phyloP scores from a whole-genome alignment of 208 protist species.

The Leishmania tarentolae region DNA sequence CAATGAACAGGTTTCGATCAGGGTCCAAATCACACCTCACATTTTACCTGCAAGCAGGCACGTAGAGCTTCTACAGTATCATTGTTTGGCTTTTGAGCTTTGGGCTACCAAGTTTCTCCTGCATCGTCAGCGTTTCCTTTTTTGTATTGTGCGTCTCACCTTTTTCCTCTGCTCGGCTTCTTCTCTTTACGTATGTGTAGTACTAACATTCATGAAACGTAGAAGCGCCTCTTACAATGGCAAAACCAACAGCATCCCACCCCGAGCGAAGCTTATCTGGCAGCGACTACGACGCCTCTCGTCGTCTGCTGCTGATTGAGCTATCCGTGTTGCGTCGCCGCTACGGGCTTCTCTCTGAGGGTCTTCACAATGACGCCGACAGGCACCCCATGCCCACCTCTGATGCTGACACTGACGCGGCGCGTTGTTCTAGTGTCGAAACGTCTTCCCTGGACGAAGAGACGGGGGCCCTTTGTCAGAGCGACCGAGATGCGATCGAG shows the following conservation, averaged over 20 bases:
- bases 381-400: neutral
- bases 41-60: neutral
- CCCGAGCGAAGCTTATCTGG: neutral
- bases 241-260: neutral
- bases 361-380: neutral
- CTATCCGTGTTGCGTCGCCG: constrained; percentile 27
- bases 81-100: neutral
- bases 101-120: neutral
- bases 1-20: neutral
- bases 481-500: constrained; percentile 85
- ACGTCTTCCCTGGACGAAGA: neutral
- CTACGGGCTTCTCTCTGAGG: constrained; percentile 7
- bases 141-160: neutral
- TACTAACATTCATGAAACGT: neutral
- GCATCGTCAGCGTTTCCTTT: neutral
- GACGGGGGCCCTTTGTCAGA: constrained; percentile 51
- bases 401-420: no score
- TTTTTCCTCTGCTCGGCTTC: neutral
- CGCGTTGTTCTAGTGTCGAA: neutral
- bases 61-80: neutral
- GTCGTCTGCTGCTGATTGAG: constrained; percentile 33
- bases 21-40: neutral
- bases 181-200: neutral
- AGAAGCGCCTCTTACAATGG: neutral
- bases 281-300: neutral